Base-by-base conservation (phyloP, 192 early-diverging fungal genomes). In the Haplosporangium gracile region DNA sequence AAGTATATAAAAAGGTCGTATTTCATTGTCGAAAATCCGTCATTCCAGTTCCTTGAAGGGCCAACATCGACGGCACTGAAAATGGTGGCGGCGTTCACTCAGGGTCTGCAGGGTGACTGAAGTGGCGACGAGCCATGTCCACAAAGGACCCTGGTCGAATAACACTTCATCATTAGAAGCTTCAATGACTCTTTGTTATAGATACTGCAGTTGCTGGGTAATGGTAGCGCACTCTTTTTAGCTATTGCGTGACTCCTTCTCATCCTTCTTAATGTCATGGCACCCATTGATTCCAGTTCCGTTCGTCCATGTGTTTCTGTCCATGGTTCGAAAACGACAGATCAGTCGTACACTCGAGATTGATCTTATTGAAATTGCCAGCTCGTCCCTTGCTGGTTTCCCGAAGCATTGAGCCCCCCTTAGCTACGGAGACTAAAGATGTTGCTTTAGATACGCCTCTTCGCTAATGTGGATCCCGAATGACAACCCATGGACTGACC, bases 401-500 rank as follows among this genome's bases (percentile, higher is more conserved):
- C 51, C 20, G 29, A 36, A n/a, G 72, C 11, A 24, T 45, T 73
- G 24, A 32, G 26, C 73, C 73, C 73, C 57, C 53, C 73, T 74
- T 55, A 51, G 34, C 73, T 74, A 74, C 73, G 73, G 49, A n/a
- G 29, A 51, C 73, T 74, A 74, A 57, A 47, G 73, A 74, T 20
- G 73, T 57, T 74, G 49, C 49, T 74, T 74, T 55, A 36, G 60
- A 65, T n/a, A 65, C n/a, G 60, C 60, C 60, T 65, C 60, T 29
- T 65, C 60, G 32, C 60, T 65, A 26, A 65, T 60, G 29, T 65
- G 29, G 55, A 65, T 32, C 60, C 60, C 11, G 60, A 32, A 60
- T n/a, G 15, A 10, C 13, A 65, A 65, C 60, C 49, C 29, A 29
- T 57, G 57, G 26, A 34, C 26, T 65, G 10, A 26, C 5, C 55